Percentiles rank a stretch among this genome's conserved stretches.
Conservation (phyloP, 1,139 yeast species). For the Blastobotrys illinoisensis region DNA sequence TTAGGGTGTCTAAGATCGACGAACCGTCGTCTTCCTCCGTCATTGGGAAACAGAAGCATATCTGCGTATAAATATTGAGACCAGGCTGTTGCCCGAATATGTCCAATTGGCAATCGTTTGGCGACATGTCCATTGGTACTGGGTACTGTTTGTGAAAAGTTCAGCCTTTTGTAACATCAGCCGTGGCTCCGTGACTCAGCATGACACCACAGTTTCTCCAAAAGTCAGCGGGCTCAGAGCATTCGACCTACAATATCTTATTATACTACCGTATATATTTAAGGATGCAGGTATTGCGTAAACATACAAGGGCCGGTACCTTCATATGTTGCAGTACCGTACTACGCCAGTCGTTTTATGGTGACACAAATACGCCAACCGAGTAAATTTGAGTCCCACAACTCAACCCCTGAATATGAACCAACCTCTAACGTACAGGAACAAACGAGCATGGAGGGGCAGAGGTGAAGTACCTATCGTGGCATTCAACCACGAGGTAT, state of each 20-base stretch:
- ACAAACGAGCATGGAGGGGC: no score
- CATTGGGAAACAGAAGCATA: conserved; percentile 5
- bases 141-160: background rate
- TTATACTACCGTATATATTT: no score
- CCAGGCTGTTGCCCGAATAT: conserved; percentile 12
- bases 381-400: background rate
- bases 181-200: background rate
- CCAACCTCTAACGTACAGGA: no score
- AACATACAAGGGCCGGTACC: no score
- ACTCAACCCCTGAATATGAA: background rate
- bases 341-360: no score
- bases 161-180: background rate
- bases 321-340: no score
- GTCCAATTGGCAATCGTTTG: conserved; percentile 1
- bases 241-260: no score
- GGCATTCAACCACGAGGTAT: no score
- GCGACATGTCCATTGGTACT: background rate
- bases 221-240: no score
- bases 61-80: conserved; percentile 13
- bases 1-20: conserved; percentile 5
- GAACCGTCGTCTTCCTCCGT: background rate
- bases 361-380: background rate
- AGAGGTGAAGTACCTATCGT: no score
- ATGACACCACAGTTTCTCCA: background rate
- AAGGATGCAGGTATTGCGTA: no score